Conservation (phyloP, 805 yeast species). For the Alloascoidea hylecoeti region DNA sequence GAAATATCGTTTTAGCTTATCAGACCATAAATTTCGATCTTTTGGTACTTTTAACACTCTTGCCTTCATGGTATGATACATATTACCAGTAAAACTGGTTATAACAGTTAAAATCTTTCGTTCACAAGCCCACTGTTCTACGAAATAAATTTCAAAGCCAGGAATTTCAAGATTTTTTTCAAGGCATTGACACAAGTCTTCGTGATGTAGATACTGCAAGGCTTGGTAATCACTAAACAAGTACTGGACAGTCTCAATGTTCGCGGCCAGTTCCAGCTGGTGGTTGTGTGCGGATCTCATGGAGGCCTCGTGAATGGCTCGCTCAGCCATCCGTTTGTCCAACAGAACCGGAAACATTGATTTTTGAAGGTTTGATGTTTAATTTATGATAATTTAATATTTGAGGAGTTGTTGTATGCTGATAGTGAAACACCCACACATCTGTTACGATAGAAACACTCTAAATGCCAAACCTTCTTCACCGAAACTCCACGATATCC, state of each 20-base stretch:
- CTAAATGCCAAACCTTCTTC: no score
- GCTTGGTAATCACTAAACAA: neutral
- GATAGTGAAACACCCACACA: no score
- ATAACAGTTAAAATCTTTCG: slow-evolving; percentile 55
- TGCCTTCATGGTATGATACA: slow-evolving; percentile 46
- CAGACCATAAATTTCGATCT: slow-evolving; percentile 32
- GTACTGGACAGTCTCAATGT: neutral
- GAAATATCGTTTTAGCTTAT: slow-evolving; percentile 41
- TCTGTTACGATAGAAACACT: no score
- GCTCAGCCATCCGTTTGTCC: no score
- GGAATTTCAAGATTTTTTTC: slow-evolving; percentile 31
- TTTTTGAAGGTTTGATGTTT: no score
- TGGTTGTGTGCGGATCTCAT: no score
- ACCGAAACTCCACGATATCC: no score
- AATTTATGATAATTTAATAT: no score
- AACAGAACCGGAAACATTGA: no score
- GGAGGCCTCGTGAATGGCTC: no score
- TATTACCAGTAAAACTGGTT: slow-evolving; percentile 77
- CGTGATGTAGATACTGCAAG: slow-evolving; percentile 3
- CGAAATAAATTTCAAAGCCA: slow-evolving; percentile 84
- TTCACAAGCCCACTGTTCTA: slow-evolving; percentile 87
- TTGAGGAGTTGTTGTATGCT: no score
- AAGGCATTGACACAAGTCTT: slow-evolving; percentile 14
- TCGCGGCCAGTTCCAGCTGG: no score
- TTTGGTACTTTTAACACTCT: slow-evolving; percentile 40